Evolutionary conservation across 768 basidiomycete genomes (phyloP), one percentile per base, ranked within the genome.

Genomic region (Sporobolomyces pararoseus): DNA sequence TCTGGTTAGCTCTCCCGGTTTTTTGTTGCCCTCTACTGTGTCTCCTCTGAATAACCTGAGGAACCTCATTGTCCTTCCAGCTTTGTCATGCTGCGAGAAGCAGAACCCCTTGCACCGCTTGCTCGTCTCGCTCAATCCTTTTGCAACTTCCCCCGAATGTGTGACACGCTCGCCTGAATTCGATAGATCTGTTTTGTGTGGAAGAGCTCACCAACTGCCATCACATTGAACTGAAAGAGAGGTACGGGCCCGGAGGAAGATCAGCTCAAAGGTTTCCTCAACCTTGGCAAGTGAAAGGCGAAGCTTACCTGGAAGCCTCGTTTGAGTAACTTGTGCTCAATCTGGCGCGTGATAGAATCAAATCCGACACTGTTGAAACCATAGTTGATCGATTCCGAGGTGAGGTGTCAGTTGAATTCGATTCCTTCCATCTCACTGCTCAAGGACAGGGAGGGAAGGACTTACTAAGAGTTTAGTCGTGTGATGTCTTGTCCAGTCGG

Each of bases 311-410:
- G 91, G 85, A 98, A 98, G 70, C 95, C 95, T 73, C 95, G 87
- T 83, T 97, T 97, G 83, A 98, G 86, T 74, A 97, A 88, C 85
- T 97, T 97, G 85, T 94, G 90, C 84, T 99, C 95, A 76, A 97
- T 97, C 82, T 97, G 95, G 78, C 87, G 86, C 13, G 68, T 95
- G 80, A 98, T 96, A 74, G 89, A 87, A 85, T 98, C 94, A 83
- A 98, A 98, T 78, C 94, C 94, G 80, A 98, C 94, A 80, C 72
- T 74, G 69, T 49, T 34, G 25, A 2, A 31, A 10, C n/a, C n/a
- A n/a, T n/a, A n/a, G n/a, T n/a, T n/a, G n/a, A n/a, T n/a, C n/a
- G n/a, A n/a, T n/a, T n/a, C 19, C 21, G 25, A 0, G 23, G 25
- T 29, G 44, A 47, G 47, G 44, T 50, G 50, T 60, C 49, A 44